Conservation (phyloP, 2,329 filamentous ascomycete genomes). For the Aureobasidium mangrovei region DNA sequence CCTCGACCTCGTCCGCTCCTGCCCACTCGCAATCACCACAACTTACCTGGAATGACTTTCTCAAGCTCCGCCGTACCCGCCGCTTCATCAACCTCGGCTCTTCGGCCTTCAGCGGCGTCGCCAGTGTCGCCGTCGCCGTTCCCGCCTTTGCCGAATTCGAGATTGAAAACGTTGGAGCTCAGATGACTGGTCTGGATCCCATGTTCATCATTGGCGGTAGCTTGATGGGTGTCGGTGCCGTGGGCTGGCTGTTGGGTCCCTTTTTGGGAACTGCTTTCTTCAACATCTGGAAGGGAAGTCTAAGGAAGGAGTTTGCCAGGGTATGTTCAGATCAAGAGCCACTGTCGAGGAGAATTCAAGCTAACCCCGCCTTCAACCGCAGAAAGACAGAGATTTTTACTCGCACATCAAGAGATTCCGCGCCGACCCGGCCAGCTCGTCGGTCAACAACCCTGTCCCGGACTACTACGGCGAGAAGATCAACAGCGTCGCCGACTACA, state of each 20-base stretch:
- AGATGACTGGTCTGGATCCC: conserved; percentile 75
- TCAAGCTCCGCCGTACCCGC: conserved; percentile 77
- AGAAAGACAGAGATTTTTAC: conserved; percentile 95
- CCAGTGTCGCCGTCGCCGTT: conserved; percentile 54
- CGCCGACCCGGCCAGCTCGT: conserved; percentile 82
- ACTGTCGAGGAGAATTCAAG: background rate
- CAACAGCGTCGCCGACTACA: conserved; percentile 79
- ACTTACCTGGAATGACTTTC: conserved; percentile 78
- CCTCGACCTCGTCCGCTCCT: conserved; percentile 2
- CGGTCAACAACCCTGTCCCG: conserved; percentile 83
- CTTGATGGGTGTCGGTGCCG: conserved; percentile 64
- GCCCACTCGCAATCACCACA: conserved; percentile 14
- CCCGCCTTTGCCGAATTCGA: conserved; percentile 60
- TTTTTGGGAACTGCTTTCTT: conserved; percentile 73
- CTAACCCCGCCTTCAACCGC: conserved; percentile 1
- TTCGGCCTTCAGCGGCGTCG: conserved; percentile 56
- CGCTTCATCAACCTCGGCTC: conserved; percentile 75
- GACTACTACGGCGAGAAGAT: conserved; percentile 99
- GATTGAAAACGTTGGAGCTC: conserved; percentile 57
- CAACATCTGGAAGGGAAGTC: conserved; percentile 62
- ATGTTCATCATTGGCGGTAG: conserved; percentile 76
- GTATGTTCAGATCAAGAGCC: conserved; percentile 35
- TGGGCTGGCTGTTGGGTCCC: conserved; percentile 83
- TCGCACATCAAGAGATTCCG: conserved; percentile 83
- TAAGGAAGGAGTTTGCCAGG: conserved; percentile 61